Base-by-base conservation (phyloP, 306 rosid species). In the Cyclanthera cordifolia region DNA sequence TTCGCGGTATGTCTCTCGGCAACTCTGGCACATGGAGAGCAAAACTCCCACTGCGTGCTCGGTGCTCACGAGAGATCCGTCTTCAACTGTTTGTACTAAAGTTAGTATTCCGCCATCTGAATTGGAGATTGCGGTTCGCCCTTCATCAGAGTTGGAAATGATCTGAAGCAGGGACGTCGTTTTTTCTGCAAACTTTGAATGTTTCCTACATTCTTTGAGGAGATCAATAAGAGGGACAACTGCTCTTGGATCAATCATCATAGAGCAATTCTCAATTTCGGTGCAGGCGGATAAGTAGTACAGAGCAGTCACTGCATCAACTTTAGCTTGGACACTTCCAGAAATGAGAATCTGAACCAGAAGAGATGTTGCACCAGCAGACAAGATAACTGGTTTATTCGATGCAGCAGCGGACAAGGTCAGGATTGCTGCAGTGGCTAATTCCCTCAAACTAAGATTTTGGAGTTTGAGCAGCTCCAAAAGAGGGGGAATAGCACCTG, bases 181-280 rank as follows among this genome's bases (percentile, higher is more conserved):
- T 76, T 90, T 90, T 74, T 86, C 97, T 4, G 95, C 97, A 76
- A 88, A 88, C 75, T 90, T 90, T 45, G 97, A 90, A 43, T 84
- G 83, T 78, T 84, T 88, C 80, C 81, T 90, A 83, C 97, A 90
- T 28, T 88, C 93, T 77, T 83, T 90, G 72, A 90, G 93, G 69
- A 90, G 97, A 81, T 83, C 81, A 71, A 88, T 83, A 11, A 90
- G 95, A 84, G 95, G 95, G 48, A 72, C 63, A 74, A 85, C 93
- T 4, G 97, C 93, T 53, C 80, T 80, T 1, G 97, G 85, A 74
- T 88, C 90, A 57, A 86, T 78, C 19, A 83, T 74, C 19, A 83
- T 74, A 59, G 78, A 45, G 77, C 86, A 49, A 23, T 86, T 80
- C 30, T 37, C 69, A 3, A 19, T 41, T 71, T 78, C 90, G 4